These are phyloP conservation scores for Talaromyces pinophilus DNA, from an alignment of 2,329 filamentous ascomycete species.

Conservation along the genomic window DNA sequence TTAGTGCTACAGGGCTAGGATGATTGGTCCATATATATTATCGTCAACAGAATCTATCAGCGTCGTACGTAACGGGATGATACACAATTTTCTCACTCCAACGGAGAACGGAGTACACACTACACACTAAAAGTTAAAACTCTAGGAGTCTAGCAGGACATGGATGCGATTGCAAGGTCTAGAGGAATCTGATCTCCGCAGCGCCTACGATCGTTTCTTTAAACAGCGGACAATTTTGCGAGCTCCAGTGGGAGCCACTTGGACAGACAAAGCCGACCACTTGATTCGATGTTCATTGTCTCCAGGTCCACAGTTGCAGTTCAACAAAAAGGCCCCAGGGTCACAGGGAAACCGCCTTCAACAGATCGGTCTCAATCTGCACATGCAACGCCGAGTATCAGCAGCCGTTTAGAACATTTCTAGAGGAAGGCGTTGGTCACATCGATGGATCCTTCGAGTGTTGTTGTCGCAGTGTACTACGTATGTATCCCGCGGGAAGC, in stretches of 20 bases:
- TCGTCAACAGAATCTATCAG: background rate
- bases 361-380: background rate
- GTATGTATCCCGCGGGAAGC: background rate
- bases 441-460: background rate
- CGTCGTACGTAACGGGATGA: background rate
- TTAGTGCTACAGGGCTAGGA: background rate
- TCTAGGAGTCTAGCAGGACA: background rate
- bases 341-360: background rate
- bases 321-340: background rate
- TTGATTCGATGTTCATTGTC: slow-evolving; percentile 1
- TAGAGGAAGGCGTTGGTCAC: background rate
- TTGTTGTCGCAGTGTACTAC: background rate
- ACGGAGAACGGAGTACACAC: background rate
- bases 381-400: background rate
- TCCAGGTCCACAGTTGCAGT: background rate
- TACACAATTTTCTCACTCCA: background rate
- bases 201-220: background rate
- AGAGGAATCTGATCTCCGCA: background rate
- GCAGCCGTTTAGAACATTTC: background rate
- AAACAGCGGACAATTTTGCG: background rate
- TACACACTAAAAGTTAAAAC: background rate
- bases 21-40: background rate
- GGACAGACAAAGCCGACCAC: slow-evolving; percentile 3
- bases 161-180: background rate
- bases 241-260: background rate